Base-by-base conservation (phyloP, 257 asterid genomes). In the Solanum acaule region DNA sequence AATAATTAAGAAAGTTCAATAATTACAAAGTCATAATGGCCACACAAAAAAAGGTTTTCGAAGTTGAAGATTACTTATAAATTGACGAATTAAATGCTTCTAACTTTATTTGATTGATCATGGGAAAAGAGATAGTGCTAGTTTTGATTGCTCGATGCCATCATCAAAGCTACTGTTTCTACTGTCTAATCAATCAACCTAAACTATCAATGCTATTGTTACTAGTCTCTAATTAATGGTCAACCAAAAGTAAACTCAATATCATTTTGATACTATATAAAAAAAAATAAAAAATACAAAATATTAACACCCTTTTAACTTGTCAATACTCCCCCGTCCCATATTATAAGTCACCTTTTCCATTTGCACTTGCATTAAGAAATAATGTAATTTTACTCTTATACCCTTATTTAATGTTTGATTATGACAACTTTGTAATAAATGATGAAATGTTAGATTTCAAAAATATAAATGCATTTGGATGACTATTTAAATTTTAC, bases 101-200 rank as follows among this genome's bases (percentile, higher is more conserved):
- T 52, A 59, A 23, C 86, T 61, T 68, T 67, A 67, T 67, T 40
- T 34, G 31, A 15, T 61, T 15, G n/a, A 15, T 63, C 29, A 44
- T n/a, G 88, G 77, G 63, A 87, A 40, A 81, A 59, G 83, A 35
- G 27, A 18, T 44, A 46, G 27, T 86, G 77, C 86, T 72, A 31
- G 33, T 40, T 20, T 61, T 87, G 25, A 56, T 35, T 81, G 49
- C 29, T 34, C 10, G 27, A 70, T 52, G 16, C 40, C 14, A 49
- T 87, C 34, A 87, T 90, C 68, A 40, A 77, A 81, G 18, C 25
- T 81, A 81, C 86, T 46, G 42, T 56, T 79, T 15, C 72, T 65
- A 87, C 88, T 88, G 88, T 88, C 88, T 85, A 89, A 89, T 89
- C 91, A 78, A 27, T 46, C 4, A 76, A 83, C 34, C 29, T 18